Percentiles rank a stretch among this genome's conserved stretches.
Evolutionary conservation across 2,329 filamentous ascomycete species (phyloP).

Genomic region (Claviceps paspali): DNA sequence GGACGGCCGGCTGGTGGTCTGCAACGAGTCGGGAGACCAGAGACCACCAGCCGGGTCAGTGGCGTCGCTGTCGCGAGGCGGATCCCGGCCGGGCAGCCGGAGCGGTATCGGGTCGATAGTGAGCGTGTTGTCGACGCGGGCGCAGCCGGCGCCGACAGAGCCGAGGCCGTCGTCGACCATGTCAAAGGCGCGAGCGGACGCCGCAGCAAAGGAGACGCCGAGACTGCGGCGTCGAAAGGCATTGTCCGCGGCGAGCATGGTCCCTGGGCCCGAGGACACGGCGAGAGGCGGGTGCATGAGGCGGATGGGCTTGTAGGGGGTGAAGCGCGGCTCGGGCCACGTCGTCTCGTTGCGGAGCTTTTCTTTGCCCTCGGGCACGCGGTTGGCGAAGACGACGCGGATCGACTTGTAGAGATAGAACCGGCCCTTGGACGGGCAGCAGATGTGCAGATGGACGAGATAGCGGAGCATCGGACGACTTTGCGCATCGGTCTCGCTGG

Average conservation of each 20-base stretch:
- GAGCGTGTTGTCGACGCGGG: slow-evolving; percentile 16
- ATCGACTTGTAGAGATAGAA: slow-evolving; percentile 87
- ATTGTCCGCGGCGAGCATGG: slow-evolving; percentile 42
- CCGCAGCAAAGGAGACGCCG: slow-evolving; percentile 26
- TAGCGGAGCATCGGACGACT: slow-evolving; percentile 70
- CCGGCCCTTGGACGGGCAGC: slow-evolving; percentile 66
- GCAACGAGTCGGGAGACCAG: slow-evolving; percentile 15
- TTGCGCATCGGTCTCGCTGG: slow-evolving; percentile 10
- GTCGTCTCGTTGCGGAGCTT: slow-evolving; percentile 82
- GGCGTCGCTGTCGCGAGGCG: slow-evolving; percentile 16
- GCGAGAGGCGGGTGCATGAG: slow-evolving; percentile 30
- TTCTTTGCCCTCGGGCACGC: slow-evolving; percentile 90
- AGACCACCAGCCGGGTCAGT: slow-evolving; percentile 13
- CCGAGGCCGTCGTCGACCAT: slow-evolving; percentile 16
- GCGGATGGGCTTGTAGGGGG: slow-evolving; percentile 58
- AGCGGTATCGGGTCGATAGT: slow-evolving; percentile 39
- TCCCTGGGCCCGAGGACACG: slow-evolving; percentile 24
- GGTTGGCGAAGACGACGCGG: slow-evolving; percentile 89
- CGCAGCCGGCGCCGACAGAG: slow-evolving; percentile 4
- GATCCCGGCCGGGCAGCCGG: slow-evolving; percentile 19
- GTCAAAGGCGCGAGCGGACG: slow-evolving; percentile 19
- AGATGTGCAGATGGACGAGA: slow-evolving; percentile 85
- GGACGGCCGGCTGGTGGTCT: slow-evolving; percentile 18
- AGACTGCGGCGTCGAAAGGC: slow-evolving; percentile 42
- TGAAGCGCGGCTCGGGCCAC: slow-evolving; percentile 74